These are phyloP conservation scores for Saksenaea vasiformis DNA, from an alignment of 371 early-diverging fungal genomes.

Conservation along the genomic window DNA sequence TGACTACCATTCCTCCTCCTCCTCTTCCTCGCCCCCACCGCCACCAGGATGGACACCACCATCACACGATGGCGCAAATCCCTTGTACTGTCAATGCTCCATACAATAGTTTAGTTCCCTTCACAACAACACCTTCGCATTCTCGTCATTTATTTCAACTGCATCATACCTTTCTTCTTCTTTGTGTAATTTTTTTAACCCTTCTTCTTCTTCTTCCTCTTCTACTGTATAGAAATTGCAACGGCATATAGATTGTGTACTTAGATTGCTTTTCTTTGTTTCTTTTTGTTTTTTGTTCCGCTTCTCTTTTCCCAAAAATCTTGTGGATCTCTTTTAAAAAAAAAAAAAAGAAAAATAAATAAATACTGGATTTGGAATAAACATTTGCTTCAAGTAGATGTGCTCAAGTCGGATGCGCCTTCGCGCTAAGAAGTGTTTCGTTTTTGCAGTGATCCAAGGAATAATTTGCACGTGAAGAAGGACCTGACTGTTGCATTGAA, in stretches of 20 bases:
- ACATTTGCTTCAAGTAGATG: not conserved
- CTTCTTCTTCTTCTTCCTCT: too few species aligned
- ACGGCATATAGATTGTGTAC: not conserved
- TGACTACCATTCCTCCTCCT: not conserved
- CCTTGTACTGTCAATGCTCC: not conserved
- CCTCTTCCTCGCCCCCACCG: not conserved
- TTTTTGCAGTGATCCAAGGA: too few species aligned
- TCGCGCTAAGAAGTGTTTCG: too few species aligned
- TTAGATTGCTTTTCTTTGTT: not conserved
- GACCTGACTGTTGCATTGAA: too few species aligned
- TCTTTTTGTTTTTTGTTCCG: too few species aligned
- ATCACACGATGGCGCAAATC: not conserved
- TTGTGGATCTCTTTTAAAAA: not conserved
- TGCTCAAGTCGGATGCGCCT: too few species aligned
- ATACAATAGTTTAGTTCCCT: not conserved
- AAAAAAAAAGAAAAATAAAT: not conserved
- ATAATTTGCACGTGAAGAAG: too few species aligned
- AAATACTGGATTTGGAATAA: too few species aligned
- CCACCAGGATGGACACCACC: not conserved
- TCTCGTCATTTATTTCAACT: not conserved
- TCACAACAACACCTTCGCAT: not conserved
- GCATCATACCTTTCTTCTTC: not conserved
- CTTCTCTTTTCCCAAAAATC: too few species aligned
- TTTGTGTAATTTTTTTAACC: not conserved
- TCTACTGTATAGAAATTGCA: slow-evolving; percentile 3